Percentiles rank a stretch among this genome's conserved stretches.
phyloP scores from a whole-genome alignment of 352 stramenopile species.

The Globisporangium barbulae region DNA sequence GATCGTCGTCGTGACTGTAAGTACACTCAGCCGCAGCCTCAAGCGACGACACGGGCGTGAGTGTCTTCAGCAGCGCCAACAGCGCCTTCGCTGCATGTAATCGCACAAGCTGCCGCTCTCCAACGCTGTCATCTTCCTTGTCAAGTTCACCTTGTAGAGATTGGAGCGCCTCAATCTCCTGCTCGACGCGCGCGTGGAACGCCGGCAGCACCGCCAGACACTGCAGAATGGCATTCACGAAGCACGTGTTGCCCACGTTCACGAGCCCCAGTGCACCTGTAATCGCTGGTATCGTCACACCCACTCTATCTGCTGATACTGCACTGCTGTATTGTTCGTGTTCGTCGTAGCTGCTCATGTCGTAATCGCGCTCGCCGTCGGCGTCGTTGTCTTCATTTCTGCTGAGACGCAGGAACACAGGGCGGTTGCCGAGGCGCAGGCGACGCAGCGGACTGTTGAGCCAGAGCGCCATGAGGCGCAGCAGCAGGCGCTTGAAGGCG shows the following conservation, averaged over 20 bases:
- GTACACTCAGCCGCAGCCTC: not conserved
- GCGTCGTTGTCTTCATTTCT: not conserved
- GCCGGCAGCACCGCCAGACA: conserved; percentile 45
- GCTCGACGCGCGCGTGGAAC: conserved; percentile 30
- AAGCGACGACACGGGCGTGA: not conserved
- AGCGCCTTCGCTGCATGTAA: conserved; percentile 14
- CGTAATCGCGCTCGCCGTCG: not conserved
- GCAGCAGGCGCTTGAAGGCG: conserved; percentile 12
- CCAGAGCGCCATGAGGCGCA: conserved; percentile 17
- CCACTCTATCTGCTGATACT: not conserved
- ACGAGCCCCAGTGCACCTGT: conserved; percentile 31
- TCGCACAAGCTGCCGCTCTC: conserved; percentile 4
- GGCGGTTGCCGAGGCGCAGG: conserved; percentile 4
- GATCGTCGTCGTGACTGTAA: not conserved
- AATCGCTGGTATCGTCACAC: not conserved
- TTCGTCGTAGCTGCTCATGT: conserved; percentile 4
- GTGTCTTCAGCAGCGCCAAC: conserved; percentile 13
- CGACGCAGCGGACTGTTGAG: conserved; percentile 16
- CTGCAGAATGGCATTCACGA: conserved; percentile 73
- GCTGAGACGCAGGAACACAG: conserved; percentile 3
- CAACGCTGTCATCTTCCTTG: too few species aligned
- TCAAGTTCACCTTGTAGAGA: not conserved
- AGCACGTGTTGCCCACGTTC: conserved; percentile 78
- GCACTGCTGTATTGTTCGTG: not conserved
- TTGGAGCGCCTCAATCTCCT: conserved; percentile 18